Conservation (phyloP, 2,329 filamentous ascomycete genomes). For the Scedosporium aurantiacum region DNA sequence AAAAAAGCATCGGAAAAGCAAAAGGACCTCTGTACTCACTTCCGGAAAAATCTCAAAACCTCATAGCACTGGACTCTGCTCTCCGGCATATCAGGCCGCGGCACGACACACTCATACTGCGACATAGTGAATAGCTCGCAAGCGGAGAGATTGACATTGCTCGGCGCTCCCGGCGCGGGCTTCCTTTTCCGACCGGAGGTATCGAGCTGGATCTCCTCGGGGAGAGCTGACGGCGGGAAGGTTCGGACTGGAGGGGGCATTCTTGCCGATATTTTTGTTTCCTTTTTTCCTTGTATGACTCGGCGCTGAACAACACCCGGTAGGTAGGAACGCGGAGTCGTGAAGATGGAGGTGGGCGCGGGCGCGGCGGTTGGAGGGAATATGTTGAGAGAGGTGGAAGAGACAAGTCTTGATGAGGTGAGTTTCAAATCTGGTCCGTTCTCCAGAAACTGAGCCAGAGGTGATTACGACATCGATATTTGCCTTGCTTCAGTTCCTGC, state of each 20-base stretch:
- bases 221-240: slow-evolving; percentile 42
- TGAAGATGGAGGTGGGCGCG: slow-evolving; percentile 21
- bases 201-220: slow-evolving; percentile 35
- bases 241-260: slow-evolving; percentile 50
- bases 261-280: slow-evolving; percentile 5
- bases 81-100: slow-evolving; percentile 31
- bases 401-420: slow-evolving; percentile 50
- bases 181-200: slow-evolving; percentile 42
- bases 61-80: slow-evolving; percentile 44
- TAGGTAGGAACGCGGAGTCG: not conserved
- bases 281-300: not conserved
- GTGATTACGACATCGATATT: slow-evolving; percentile 8
- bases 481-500: slow-evolving; percentile 5
- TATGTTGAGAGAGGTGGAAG: slow-evolving; percentile 44
- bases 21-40: slow-evolving; percentile 29
- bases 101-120: slow-evolving; percentile 50
- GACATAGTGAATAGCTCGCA: slow-evolving; percentile 48
- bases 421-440: slow-evolving; percentile 13
- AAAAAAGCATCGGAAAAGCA: not conserved
- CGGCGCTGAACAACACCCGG: not conserved
- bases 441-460: not conserved
- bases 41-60: slow-evolving; percentile 48
- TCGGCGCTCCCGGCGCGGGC: slow-evolving; percentile 20
- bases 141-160: slow-evolving; percentile 36
- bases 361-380: slow-evolving; percentile 34